phyloP scores from a whole-genome alignment of 306 rosid genomes.

The Crataegus laevigata region DNA sequence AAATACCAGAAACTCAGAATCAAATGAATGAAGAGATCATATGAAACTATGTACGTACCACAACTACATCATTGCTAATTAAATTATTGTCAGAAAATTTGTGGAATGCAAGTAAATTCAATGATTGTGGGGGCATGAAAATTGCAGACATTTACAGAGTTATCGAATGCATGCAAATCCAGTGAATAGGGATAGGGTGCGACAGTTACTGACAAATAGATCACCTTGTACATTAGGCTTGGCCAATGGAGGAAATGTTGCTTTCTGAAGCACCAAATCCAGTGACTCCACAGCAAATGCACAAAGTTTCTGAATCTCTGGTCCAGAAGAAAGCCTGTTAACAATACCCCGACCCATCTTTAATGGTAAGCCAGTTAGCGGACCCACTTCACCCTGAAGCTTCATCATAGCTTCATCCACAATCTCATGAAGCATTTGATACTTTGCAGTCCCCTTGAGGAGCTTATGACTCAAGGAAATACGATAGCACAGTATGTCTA shows the following conservation, averaged over 20 bases:
- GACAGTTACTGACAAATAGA: not conserved
- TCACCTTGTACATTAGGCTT: slow-evolving; percentile 47
- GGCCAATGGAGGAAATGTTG: slow-evolving; percentile 20
- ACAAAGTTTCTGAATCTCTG: slow-evolving; percentile 86
- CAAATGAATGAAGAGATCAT: not conserved
- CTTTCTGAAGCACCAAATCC: slow-evolving; percentile 43
- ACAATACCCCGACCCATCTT: slow-evolving; percentile 96
- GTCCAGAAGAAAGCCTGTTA: slow-evolving; percentile 96
- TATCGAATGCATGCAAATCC: not conserved
- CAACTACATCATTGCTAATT: not conserved
- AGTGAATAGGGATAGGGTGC: not conserved
- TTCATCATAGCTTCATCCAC: slow-evolving; percentile 67
- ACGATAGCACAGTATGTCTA: slow-evolving; percentile 85
- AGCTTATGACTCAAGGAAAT: slow-evolving; percentile 82
- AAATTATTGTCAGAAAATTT: not conserved
- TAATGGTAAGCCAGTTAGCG: slow-evolving; percentile 57
- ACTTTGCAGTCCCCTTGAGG: slow-evolving; percentile 58
- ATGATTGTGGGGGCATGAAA: not conserved
- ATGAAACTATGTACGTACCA: not conserved
- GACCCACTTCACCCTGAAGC: slow-evolving; percentile 91
- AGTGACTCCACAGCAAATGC: slow-evolving; percentile 66
- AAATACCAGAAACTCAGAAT: not conserved
- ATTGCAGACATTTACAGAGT: not conserved
- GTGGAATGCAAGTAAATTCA: not conserved
- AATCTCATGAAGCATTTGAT: slow-evolving; percentile 47